phyloP scores from a whole-genome alignment of 129 eudicot species.

The Flaveria bidentis region DNA sequence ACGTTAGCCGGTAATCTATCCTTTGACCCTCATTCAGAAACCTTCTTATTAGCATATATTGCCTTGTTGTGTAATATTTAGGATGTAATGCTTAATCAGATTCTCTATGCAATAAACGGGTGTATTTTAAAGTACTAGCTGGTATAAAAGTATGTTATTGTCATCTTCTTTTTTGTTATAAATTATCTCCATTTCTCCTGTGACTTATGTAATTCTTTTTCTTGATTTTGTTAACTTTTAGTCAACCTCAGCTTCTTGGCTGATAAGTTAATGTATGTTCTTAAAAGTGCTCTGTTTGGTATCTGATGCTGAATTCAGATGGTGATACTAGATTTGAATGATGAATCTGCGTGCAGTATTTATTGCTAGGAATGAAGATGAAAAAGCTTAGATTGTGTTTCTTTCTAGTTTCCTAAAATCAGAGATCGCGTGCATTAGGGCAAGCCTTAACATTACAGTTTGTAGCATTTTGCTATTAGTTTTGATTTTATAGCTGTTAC shows the following conservation, averaged over 20 bases:
- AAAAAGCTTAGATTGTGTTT: neutral
- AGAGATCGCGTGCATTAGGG: neutral
- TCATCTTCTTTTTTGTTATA: constrained; percentile 12
- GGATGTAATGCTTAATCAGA: constrained; percentile 11
- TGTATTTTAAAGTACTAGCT: neutral
- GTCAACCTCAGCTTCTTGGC: neutral
- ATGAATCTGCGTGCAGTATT: neutral
- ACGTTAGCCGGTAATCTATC: constrained; percentile 47
- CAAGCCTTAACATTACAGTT: too few species aligned
- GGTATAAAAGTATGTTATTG: neutral
- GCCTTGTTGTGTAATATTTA: constrained; percentile 47
- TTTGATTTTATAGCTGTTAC: too few species aligned
- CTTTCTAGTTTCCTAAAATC: neutral
- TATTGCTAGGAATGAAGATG: neutral
- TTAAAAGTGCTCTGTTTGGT: neutral
- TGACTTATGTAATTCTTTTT: neutral
- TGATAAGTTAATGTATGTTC: neutral
- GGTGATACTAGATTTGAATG: neutral
- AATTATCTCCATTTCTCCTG: neutral
- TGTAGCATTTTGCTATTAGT: too few species aligned
- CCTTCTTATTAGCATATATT: constrained; percentile 29
- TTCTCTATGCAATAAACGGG: constrained; percentile 33
- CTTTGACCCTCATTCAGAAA: constrained; percentile 16
- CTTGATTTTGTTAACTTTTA: neutral
- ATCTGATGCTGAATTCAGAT: neutral